These are phyloP conservation scores for Trichoderma sp. DNA, from an alignment of 2,329 filamentous ascomycete species.

Conservation along the genomic window DNA sequence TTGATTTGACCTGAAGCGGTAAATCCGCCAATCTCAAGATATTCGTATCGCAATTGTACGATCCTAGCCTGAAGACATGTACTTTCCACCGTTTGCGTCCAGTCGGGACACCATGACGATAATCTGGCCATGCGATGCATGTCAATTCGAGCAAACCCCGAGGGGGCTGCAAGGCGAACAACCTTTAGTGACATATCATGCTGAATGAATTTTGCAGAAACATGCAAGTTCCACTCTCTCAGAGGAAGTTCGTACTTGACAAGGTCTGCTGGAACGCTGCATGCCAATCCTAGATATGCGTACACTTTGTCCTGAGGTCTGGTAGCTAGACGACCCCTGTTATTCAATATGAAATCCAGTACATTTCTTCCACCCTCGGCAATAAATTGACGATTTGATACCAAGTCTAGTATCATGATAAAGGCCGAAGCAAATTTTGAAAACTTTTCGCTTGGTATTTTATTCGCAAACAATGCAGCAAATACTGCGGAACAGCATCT, in stretches of 20 bases:
- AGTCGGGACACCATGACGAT: no score
- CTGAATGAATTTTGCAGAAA: no score
- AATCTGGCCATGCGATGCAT: no score
- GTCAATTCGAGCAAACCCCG: no score
- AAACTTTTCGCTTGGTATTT: fast-evolving
- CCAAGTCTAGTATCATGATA: fast-evolving
- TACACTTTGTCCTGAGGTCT: not conserved
- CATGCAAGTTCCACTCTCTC: no score
- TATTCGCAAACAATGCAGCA: not conserved
- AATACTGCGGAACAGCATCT: not conserved
- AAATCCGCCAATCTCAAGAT: no score
- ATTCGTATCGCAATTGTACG: no score
- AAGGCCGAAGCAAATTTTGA: fast-evolving
- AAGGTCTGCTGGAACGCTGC: not conserved
- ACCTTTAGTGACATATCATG: no score
- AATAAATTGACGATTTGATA: not conserved
- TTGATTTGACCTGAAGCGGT: no score
- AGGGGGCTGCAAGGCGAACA: no score
- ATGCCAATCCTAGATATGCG: not conserved
- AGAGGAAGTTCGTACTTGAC: not conserved
- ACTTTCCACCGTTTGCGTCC: no score
- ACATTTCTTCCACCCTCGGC: not conserved
- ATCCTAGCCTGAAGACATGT: no score
- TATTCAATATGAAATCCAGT: not conserved
- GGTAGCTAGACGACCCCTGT: not conserved